Conservation (phyloP, 176 grass and related monocot species). For the Avena eriantha region DNA sequence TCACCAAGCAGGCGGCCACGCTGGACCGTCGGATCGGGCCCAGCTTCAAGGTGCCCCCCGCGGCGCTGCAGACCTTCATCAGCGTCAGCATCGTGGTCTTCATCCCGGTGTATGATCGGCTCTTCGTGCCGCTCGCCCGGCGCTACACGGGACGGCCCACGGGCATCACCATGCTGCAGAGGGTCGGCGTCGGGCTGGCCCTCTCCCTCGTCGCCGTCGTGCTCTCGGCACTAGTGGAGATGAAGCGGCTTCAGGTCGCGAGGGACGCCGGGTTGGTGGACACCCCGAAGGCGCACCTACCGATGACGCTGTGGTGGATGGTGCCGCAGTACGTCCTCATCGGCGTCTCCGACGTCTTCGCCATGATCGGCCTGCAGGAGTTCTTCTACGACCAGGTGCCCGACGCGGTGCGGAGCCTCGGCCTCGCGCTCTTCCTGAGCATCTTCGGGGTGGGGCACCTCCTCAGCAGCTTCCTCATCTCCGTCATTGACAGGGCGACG, state of each 20-base stretch:
- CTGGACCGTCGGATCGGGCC: constrained; percentile 63
- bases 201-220: constrained; percentile 51
- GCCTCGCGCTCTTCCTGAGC: constrained; percentile 52
- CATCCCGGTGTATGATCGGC: constrained; percentile 60
- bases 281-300: constrained; percentile 43
- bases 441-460: constrained; percentile 47
- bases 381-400: constrained; percentile 76
- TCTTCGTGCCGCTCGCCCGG: constrained; percentile 51
- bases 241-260: constrained; percentile 48
- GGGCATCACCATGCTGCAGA: constrained; percentile 76
- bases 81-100: constrained; percentile 54
- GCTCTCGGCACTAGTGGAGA: constrained; percentile 60
- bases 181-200: constrained; percentile 55
- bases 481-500: constrained; percentile 38
- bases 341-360: constrained; percentile 54
- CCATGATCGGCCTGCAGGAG: constrained; percentile 62
- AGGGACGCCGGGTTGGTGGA: constrained; percentile 46
- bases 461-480: constrained; percentile 50
- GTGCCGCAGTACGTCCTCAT: constrained; percentile 59
- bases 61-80: constrained; percentile 66
- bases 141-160: constrained; percentile 46
- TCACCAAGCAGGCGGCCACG: constrained; percentile 77
- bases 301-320: constrained; percentile 76
- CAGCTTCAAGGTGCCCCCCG: constrained; percentile 59
- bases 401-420: constrained; percentile 49